Base-by-base conservation (phyloP, 202 grass and related monocot species). In the Carex sylvatica region DNA sequence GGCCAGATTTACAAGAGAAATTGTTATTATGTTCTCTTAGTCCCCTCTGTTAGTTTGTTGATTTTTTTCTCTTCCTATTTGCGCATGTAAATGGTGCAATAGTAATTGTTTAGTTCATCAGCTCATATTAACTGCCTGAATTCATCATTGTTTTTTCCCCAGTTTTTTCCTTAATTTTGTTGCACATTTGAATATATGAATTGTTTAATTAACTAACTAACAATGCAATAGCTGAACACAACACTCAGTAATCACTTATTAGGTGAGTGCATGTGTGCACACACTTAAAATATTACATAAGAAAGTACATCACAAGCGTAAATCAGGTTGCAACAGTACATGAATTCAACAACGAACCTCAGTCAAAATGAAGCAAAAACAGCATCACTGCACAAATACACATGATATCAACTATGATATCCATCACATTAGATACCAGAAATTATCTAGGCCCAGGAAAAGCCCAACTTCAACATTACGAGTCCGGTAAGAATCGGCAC, bases 371-470 rank as follows among this genome's bases (percentile, higher is more conserved):
- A 38, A 9, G 40, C 33, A 69, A 69, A 30, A 69, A 69, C 31
- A 69, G 30, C 69, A 56, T 75, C 13, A 72, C 11, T 47, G 4
- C 38, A 47, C 68, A 71, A 46, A 3, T 71, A 54, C 10, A 16
- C 2, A 3, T 14, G 23, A 54, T 53, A 55, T 31, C 19, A 56
- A 55, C 14, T 55, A 70, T 68, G 33, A 35, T 18, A 38, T 14
- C 6, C 46, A 53, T 76, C 0, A 46, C 42, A 77, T 15, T 58
- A 52, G 23, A 58, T 35, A 36, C 73, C 58, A 56, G 5, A 76
- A 77, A 77, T 76, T 59, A 62, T 61, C 33, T 75, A 26, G 30
- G 20, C 59, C 88, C 87, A 94, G 86, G 86, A 79, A 33, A 87
- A 71, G n/a, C 59, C 66, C 31, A 86, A 75, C 0, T 83, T 83